Percentiles rank a stretch among this genome's conserved stretches.
phyloP scores from a whole-genome alignment of 179 eudicot species.

The Beta corolliflora region DNA sequence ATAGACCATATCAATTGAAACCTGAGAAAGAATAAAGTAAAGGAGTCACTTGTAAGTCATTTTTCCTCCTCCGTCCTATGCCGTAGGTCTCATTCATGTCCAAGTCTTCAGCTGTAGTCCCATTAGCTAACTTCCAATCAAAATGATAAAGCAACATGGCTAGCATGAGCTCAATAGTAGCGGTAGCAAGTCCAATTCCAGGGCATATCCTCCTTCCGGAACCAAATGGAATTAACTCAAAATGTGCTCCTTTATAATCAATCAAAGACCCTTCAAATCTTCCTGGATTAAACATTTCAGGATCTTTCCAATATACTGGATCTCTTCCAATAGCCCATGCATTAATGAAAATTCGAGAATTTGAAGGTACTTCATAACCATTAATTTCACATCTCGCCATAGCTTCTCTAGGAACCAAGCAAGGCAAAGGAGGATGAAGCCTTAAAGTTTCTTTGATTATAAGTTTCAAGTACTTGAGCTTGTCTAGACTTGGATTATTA shows the following conservation, averaged over 20 bases:
- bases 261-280: constrained; percentile 27
- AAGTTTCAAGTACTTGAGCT: constrained; percentile 21
- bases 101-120: constrained; percentile 18
- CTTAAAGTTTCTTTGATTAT: constrained; percentile 29
- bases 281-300: constrained; percentile 30
- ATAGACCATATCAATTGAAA: too few species aligned
- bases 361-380: constrained; percentile 25
- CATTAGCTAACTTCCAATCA: constrained; percentile 34
- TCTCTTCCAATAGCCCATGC: constrained; percentile 36
- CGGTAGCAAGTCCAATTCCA: constrained; percentile 21
- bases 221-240: constrained; percentile 38
- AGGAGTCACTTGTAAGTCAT: constrained; percentile 23
- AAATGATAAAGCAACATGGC: constrained; percentile 39
- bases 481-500: not conserved
- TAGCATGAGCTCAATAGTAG: constrained; percentile 29
- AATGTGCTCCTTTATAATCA: constrained; percentile 23
- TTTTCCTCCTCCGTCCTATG: constrained; percentile 18
- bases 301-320: constrained; percentile 30
- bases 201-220: constrained; percentile 46
- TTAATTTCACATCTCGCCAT: constrained; percentile 23
- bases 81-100: constrained; percentile 33
- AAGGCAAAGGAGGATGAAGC: constrained; percentile 27
- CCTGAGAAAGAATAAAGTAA: not conserved
- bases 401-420: constrained; percentile 29
- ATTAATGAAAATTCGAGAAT: constrained; percentile 31